Conservation (phyloP, 225 moss, liverwort and hornwort genomes). For the Sphagnum contortum region DNA sequence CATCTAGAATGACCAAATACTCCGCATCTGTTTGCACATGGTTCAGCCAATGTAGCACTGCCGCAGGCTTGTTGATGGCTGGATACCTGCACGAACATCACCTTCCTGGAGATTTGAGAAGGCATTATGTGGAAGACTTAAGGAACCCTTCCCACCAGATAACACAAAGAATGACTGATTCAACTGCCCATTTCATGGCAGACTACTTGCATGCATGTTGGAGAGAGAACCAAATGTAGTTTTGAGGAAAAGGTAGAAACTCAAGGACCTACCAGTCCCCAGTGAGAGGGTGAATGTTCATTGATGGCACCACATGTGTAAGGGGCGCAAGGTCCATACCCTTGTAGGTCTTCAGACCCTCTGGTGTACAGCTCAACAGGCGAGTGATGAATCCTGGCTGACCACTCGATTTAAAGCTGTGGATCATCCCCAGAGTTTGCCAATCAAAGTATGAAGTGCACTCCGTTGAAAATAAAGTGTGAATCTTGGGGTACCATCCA, state of each 20-base stretch:
- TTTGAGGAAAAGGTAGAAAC: background rate
- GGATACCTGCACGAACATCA: slow-evolving; percentile 60
- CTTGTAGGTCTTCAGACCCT: slow-evolving; percentile 27
- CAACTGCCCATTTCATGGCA: too few relatives aligned
- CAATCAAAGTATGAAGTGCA: slow-evolving; percentile 47
- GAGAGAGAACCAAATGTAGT: too few relatives aligned
- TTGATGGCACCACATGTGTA: slow-evolving; percentile 50
- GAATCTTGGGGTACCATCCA: slow-evolving; percentile 22
- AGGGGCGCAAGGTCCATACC: slow-evolving; percentile 30
- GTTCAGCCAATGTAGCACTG: slow-evolving; percentile 92
- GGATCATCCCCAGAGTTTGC: slow-evolving; percentile 44
- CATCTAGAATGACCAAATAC: slow-evolving; percentile 82
- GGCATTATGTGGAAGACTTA: too few relatives aligned
- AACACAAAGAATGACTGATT: too few relatives aligned
- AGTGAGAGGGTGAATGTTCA: slow-evolving; percentile 43
- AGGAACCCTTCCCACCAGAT: too few relatives aligned
- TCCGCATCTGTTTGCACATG: slow-evolving; percentile 82
- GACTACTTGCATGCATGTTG: too few relatives aligned
- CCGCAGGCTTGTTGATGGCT: slow-evolving; percentile 97
- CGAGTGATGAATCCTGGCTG: slow-evolving; percentile 49
- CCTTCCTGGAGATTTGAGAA: too few relatives aligned
- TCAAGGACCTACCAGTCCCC: slow-evolving; percentile 26
- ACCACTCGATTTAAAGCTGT: slow-evolving; percentile 40
- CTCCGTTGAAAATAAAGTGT: slow-evolving; percentile 42
- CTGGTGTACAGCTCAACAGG: slow-evolving; percentile 37